Evolutionary conservation across 495 filamentous ascomycete genomes (phyloP), one percentile per base, ranked within the genome.

Genomic region (Lentithecium fluviatile): DNA sequence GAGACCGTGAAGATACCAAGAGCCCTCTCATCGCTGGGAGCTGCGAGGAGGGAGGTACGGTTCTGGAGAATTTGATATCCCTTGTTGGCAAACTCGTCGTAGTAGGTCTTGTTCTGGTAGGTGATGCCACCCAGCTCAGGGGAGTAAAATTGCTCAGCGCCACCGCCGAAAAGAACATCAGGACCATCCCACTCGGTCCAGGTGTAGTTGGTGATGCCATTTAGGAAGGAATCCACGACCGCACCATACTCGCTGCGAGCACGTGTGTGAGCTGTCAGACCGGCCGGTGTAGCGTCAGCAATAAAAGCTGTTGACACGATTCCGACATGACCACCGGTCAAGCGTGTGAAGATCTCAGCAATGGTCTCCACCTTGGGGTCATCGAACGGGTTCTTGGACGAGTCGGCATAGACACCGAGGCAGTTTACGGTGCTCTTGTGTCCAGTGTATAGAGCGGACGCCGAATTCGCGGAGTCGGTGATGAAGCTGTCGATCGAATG

Each of bases 331-430:
- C 76, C 77, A 56, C 80, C 76, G 71, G 78, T 83, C 48, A 85
- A 77, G 47, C 87, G 81, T n/a, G 74, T 71, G 67, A 89, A 80
- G 26, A 90, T 75, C 69, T 90, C 87, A 1, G 85, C 80, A 57
- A 90, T 86, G n/a, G 81, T 87, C 73, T 90, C 87, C 25, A 90
- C 81, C 72, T 88, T 89, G 32, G 87, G 87, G 70, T 90, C 87
- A 68, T 90, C 87, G 50, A 86, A 85, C 8, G 78, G 73, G 65
- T 83, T 76, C 11, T 78, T 72, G 21, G 83, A 86, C 0, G 84
- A 87, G 64, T 90, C 87, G 13, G 77, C 84, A 52, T 90, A 90
- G 29, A 89, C 86, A 50, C 83, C 83, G 70, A 90, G 78, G 23
- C 85, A 85, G 62, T 90, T 88, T 59, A 88, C 86, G 0, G 83